These are phyloP conservation scores for Kappamyces sp. DNA, from an alignment of 192 early-diverging fungal species.

Conservation along the genomic window DNA sequence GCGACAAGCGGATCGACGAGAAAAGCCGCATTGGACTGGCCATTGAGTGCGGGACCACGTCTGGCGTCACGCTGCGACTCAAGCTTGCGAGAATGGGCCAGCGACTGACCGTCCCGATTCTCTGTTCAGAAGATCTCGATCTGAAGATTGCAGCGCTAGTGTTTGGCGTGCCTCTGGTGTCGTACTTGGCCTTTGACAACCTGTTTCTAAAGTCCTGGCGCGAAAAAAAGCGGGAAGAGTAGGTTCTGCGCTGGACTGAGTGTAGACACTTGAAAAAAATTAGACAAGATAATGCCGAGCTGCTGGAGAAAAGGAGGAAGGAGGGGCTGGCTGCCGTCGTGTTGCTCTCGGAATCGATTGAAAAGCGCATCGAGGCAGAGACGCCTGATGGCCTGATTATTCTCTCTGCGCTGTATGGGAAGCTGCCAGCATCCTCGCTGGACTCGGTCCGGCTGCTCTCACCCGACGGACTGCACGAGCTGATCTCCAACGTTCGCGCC, in stretches of 20 bases:
- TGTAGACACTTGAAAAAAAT: conserved; percentile 25
- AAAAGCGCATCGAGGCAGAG: conserved; percentile 62
- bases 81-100: conserved; percentile 38
- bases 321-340: conserved; percentile 74
- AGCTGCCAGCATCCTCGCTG: conserved; percentile 42
- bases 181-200: conserved; percentile 27
- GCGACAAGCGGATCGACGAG: conserved; percentile 35
- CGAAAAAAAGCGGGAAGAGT: conserved; percentile 18
- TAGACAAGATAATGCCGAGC: conserved; percentile 40
- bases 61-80: conserved; percentile 38
- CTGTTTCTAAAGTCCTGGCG: conserved; percentile 33
- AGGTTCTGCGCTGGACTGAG: not conserved
- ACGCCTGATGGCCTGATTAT: conserved; percentile 72
- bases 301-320: conserved; percentile 49
- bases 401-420: conserved; percentile 81
- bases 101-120: conserved; percentile 40
- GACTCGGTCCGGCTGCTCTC: conserved; percentile 15
- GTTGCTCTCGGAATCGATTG: conserved; percentile 62
- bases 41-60: conserved; percentile 30
- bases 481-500: conserved; percentile 7
- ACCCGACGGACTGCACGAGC: conserved; percentile 20
- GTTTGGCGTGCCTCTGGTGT: conserved; percentile 27
- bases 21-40: conserved; percentile 39
- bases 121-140: conserved; percentile 39
- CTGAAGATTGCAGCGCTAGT: conserved; percentile 32